Conservation (phyloP, 495 filamentous ascomycete species). For the Xylaria longipes region DNA sequence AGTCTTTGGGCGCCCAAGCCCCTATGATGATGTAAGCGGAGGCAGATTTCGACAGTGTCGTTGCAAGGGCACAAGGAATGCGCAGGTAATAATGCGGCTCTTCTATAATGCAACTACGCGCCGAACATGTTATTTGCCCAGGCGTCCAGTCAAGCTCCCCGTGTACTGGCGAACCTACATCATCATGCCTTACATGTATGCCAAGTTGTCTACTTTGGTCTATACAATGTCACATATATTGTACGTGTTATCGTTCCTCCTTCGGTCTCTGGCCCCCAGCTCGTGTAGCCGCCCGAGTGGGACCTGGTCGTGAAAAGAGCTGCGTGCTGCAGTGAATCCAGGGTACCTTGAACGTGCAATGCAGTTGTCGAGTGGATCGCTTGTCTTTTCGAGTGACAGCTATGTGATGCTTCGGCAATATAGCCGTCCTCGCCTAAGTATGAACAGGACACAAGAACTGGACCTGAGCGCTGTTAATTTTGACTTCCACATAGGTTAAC, state of each 20-base stretch:
- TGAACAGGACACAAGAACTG: background rate
- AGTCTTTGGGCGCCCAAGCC: background rate
- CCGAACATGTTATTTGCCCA: constrained; percentile 10
- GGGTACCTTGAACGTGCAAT: constrained; percentile 16
- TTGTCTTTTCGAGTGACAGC: constrained; percentile 8
- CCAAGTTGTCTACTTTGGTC: constrained; percentile 21
- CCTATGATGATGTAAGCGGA: background rate
- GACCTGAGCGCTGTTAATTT: background rate
- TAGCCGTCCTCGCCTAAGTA: constrained; percentile 18
- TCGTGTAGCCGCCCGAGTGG: constrained; percentile 25
- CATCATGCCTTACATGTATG: constrained; percentile 19
- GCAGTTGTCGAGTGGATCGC: constrained; percentile 7
- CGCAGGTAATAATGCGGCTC: constrained; percentile 24
- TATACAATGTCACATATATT: constrained; percentile 25
- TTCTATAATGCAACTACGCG: constrained; percentile 25
- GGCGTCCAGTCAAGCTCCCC: constrained; percentile 6
- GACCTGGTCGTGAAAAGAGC: constrained; percentile 16
- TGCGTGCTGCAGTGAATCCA: constrained; percentile 15
- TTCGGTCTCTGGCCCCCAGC: constrained; percentile 8
- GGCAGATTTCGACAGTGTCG: background rate
- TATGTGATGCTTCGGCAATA: constrained; percentile 10
- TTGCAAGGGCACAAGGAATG: background rate
- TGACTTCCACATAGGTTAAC: background rate
- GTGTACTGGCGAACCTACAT: constrained; percentile 12
- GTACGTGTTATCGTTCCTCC: constrained; percentile 22